Evolutionary conservation across 495 filamentous ascomycete genomes (phyloP).

Genomic region (Daldinia childiae): DNA sequence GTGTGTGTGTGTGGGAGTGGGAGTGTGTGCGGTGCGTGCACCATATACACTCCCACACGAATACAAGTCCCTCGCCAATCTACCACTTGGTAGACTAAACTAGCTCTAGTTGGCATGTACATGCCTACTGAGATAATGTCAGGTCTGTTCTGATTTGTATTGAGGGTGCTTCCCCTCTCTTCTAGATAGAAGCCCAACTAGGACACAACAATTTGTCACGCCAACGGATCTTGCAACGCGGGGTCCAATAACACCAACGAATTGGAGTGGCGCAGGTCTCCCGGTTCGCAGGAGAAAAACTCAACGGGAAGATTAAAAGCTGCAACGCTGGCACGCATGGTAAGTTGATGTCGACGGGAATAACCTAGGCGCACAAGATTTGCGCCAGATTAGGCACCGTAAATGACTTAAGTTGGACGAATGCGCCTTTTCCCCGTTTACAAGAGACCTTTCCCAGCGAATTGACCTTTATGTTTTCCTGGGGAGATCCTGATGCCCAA

Average conservation of each 20-base stretch:
- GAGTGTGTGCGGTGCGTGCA: not conserved
- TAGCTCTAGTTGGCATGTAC: slow-evolving; percentile 25
- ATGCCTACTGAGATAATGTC: slow-evolving; percentile 21
- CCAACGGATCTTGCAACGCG: slow-evolving; percentile 37
- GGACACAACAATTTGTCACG: slow-evolving; percentile 39
- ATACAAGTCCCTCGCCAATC: slow-evolving; percentile 9
- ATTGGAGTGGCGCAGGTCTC: slow-evolving; percentile 30
- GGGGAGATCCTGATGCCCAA: slow-evolving; percentile 36
- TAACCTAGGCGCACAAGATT: slow-evolving; percentile 33
- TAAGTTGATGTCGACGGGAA: slow-evolving; percentile 32
- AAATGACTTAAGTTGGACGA: slow-evolving; percentile 14
- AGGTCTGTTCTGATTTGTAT: slow-evolving; percentile 6
- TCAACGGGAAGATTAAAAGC: slow-evolving; percentile 10
- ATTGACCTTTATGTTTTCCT: slow-evolving; percentile 22
- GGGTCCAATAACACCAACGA: slow-evolving; percentile 38
- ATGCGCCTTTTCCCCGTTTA: slow-evolving; percentile 26
- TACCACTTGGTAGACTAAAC: slow-evolving; percentile 27
- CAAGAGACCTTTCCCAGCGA: slow-evolving; percentile 21
- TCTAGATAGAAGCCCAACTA: slow-evolving; percentile 38
- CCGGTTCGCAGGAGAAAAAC: slow-evolving; percentile 23
- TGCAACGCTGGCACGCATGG: slow-evolving; percentile 31
- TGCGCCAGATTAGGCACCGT: slow-evolving; percentile 40
- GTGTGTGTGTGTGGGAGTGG: too few species aligned
- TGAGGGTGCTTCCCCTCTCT: slow-evolving; percentile 2
- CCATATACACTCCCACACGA: slow-evolving; percentile 13